phyloP scores from a whole-genome alignment of 768 basidiomycete genomes.

The Auricularia sp. region DNA sequence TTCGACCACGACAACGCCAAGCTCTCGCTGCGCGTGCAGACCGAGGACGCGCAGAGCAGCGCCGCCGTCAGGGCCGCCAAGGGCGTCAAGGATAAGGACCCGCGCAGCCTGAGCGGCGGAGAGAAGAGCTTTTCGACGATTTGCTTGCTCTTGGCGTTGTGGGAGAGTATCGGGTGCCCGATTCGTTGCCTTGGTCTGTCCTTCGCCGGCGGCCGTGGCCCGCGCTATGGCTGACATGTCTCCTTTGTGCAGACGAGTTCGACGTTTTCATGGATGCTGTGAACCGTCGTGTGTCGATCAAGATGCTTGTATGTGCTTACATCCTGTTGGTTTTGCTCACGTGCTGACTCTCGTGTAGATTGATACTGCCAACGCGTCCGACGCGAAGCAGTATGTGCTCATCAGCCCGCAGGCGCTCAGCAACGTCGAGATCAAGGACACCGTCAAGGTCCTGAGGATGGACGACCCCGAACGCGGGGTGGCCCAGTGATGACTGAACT shows the following conservation, averaged over 20 bases:
- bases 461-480: constrained; percentile 11
- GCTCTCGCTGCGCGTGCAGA: constrained; percentile 34
- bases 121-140: constrained; percentile 98
- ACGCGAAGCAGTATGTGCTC: constrained; percentile 86
- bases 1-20: constrained; percentile 69
- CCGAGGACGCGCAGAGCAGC: not conserved
- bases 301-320: constrained; percentile 64
- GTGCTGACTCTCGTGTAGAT: constrained; percentile 38
- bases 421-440: constrained; percentile 44
- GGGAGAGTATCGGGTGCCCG: constrained; percentile 93
- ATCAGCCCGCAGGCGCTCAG: constrained; percentile 95
- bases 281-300: constrained; percentile 86
- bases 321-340: constrained; percentile 1
- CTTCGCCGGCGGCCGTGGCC: not conserved
- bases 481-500: not conserved
- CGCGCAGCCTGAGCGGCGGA: constrained; percentile 79
- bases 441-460: constrained; percentile 71
- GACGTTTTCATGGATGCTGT: constrained; percentile 97
- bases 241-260: constrained; percentile 63
- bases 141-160: constrained; percentile 84
- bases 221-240: not conserved
- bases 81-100: constrained; percentile 63
- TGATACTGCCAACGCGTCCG: constrained; percentile 76
- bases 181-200: constrained; percentile 75
- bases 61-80: constrained; percentile 14